Percentiles rank a stretch among this genome's conserved stretches.
Evolutionary conservation across 352 stramenopile species (phyloP).

Genomic region (Aphanomyces astaci): DNA sequence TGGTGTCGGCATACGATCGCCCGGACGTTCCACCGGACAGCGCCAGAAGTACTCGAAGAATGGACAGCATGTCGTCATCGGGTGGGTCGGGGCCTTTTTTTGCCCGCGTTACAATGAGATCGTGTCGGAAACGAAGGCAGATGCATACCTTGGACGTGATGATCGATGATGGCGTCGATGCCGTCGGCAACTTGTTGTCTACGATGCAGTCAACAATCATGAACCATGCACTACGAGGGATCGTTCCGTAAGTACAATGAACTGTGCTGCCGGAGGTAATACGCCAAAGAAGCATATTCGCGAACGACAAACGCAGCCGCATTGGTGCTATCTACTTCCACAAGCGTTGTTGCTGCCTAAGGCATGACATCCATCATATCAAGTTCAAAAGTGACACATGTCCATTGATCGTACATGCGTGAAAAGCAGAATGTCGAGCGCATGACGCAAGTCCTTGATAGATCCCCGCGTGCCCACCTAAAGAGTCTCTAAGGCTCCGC

Average conservation of each 20-base stretch:
- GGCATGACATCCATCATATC: background rate
- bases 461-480: background rate
- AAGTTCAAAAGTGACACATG: too few species aligned
- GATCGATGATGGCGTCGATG: slow-evolving; percentile 15
- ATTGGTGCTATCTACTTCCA: background rate
- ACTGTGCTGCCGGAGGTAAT: slow-evolving; percentile 2
- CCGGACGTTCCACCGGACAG: slow-evolving; percentile 6
- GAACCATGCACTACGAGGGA: background rate
- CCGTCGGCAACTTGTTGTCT: slow-evolving; percentile 13
- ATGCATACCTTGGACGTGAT: slow-evolving; percentile 6
- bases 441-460: slow-evolving; percentile 7
- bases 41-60: slow-evolving; percentile 9
- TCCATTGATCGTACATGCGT: slow-evolving; percentile 1
- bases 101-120: background rate
- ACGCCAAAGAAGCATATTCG: slow-evolving; percentile 1
- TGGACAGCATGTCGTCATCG: background rate
- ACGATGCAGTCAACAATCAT: background rate
- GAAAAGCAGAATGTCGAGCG: slow-evolving; percentile 15
- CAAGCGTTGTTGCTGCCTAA: slow-evolving; percentile 2
- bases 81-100: background rate
- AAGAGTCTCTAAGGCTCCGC: too few species aligned
- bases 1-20: background rate
- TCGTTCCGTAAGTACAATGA: too few species aligned
- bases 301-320: background rate
- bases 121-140: background rate